Base-by-base conservation (phyloP, 768 basidiomycete genomes). In the Mycena polygramma region DNA sequence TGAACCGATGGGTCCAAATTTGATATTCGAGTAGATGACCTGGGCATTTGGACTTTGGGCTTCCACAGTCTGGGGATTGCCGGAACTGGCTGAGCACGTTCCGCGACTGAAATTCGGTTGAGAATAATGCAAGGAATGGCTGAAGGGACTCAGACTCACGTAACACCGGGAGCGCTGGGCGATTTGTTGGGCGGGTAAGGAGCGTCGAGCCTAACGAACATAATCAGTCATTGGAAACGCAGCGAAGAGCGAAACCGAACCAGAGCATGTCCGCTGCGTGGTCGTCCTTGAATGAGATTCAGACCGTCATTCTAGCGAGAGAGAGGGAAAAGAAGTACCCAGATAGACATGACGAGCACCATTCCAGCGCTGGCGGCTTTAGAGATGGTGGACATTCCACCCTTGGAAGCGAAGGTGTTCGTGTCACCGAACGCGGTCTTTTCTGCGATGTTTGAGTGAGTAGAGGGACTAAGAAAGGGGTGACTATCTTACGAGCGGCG, bases 401-500 rank as follows among this genome's bases (percentile, higher is more conserved):
- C 48, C 48, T 49, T 49, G 48, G 48, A 15, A 14, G 48, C 7
- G 22, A 49, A 49, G 48, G 48, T 49, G 48, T 49, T 49, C n/a
- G 48, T 46, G 17, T 46, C 45, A 20, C 45, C 45, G 45, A 46
- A 46, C 3, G 45, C 45, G 45, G 45, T 46, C 45, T 46, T 46
- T 46, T 46, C 45, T 46, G 45, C 3, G 45, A 46, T 46, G 1
- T 46, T 20, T 14, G 48, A 24, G 1, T 49, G 48, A 49, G 22
- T 22, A 49, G 22, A 6, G n/a, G 22, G 48, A n/a, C 48, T 5
- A 24, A 49, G n/a, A 22, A 24, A 49, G 9, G 22, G 22, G n/a
- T 22, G 48, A 7, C 22, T 24, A 7, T 49, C 48, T 5, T 49
- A 49, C 81, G 79, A 24, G 72, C 77, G 43, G 75, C 75, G 77